Base-by-base conservation (phyloP, 495 filamentous ascomycete genomes). In the Penicillium antarcticum region DNA sequence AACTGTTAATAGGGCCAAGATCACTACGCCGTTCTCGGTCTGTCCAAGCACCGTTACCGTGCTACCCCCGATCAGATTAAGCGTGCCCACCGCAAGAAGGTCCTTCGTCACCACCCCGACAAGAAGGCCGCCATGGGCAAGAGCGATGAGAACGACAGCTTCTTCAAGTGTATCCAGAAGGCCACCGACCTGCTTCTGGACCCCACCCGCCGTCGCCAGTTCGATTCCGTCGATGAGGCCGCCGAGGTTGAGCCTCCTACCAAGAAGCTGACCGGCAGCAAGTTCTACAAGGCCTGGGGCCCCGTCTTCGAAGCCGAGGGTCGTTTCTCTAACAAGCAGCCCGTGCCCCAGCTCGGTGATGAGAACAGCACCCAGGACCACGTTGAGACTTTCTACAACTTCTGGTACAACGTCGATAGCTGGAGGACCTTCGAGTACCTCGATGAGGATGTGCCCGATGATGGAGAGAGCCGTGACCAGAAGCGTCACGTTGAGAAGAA, bases 141-240 rank as follows among this genome's bases (percentile, higher is more conserved):
- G 53, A 80, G 77, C 53, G 84, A 85, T 56, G 91, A 98, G 71
- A 91, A 96, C 74, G 94, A 98, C 73, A 87, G 85, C 61, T 98
- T 98, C 81, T 98, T 98, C 87, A 98, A 98, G 81, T 98, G 94
- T 72, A 98, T 98, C 69, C 94, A 98, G 78, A 96, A 96, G 70
- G 94, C 94, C 52, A 92, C 86, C 62, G 94, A 98, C 66, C 78
- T 97, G 48, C 87, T 98, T 14, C 79, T 87, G 35, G 94, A 98
- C 77, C 91, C 94, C 35, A 78, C 83, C 67, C 95, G 89, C 75
- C 90, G 95, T 52, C 87, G 92, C 35, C 94, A 98, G 73, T 98
- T 86, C 74, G 94, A 98, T 69, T 95, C 89, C 43, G 91, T 97
- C 18, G 94, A 98, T 66, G 91, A 96, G 73, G 84, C 79, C 57